phyloP scores from a whole-genome alignment of 106 monocot genomes.

The Amphibolis antarctica region DNA sequence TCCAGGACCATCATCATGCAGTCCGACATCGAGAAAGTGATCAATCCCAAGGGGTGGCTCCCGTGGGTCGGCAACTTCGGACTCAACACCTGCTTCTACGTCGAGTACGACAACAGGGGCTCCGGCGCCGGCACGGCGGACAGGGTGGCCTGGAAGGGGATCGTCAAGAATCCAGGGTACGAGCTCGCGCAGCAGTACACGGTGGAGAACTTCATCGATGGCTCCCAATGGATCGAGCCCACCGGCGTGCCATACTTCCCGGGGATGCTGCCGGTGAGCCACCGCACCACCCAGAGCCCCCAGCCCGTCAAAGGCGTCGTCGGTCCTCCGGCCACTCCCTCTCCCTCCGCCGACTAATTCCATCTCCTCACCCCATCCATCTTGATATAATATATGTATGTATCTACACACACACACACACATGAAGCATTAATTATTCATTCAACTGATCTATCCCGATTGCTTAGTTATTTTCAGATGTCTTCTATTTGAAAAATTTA shows the following conservation, averaged over 20 bases:
- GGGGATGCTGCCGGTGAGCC: constrained; percentile 9
- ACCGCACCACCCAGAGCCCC: not conserved
- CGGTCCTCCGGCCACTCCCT: not conserved
- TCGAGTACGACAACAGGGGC: constrained; percentile 43
- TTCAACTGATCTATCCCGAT: too few relatives aligned
- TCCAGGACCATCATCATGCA: constrained; percentile 50
- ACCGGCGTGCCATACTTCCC: constrained; percentile 10
- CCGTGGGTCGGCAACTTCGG: constrained; percentile 43
- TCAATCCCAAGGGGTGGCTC: constrained; percentile 40
- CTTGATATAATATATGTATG: too few relatives aligned
- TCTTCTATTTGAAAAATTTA: too few relatives aligned
- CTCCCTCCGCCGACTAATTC: too few relatives aligned
- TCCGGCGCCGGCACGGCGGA: constrained; percentile 20
- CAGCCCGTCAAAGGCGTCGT: not conserved
- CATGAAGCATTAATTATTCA: too few relatives aligned
- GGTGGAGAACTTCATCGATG: constrained; percentile 30
- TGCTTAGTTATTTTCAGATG: too few relatives aligned
- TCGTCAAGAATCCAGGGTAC: constrained; percentile 25
- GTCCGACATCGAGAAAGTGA: constrained; percentile 31
- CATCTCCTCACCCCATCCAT: too few relatives aligned
- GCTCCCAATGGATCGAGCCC: constrained; percentile 18
- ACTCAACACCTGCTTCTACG: constrained; percentile 37
- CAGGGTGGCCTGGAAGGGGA: constrained; percentile 42
- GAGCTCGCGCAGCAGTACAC: constrained; percentile 25
- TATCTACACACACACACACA: too few relatives aligned